Evolutionary conservation across 768 basidiomycete genomes (phyloP).

Genomic region (Tylopilus vinaceipallidus): DNA sequence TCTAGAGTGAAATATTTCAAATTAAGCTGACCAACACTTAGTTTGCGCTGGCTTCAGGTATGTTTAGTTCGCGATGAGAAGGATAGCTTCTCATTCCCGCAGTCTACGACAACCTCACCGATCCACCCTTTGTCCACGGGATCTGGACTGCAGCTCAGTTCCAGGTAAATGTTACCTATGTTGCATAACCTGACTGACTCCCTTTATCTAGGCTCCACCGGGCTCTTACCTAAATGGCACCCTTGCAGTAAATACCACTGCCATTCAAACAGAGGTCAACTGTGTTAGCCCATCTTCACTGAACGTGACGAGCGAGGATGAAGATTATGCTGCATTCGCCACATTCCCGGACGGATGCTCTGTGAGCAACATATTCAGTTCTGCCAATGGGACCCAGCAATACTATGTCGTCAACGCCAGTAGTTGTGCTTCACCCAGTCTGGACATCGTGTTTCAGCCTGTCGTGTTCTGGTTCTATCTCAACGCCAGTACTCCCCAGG

Average conservation of each 20-base stretch:
- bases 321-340: constrained; percentile 40
- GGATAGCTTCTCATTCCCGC: not conserved
- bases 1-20: not conserved
- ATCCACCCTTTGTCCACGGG: constrained; percentile 55
- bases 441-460: constrained; percentile 44
- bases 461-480: constrained; percentile 71
- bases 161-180: constrained; percentile 33
- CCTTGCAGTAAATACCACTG: constrained; percentile 51
- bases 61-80: not conserved
- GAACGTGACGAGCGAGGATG: constrained; percentile 19
- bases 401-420: constrained; percentile 46
- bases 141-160: constrained; percentile 59
- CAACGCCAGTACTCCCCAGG: constrained; percentile 36
- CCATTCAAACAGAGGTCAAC: constrained; percentile 41
- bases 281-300: constrained; percentile 43
- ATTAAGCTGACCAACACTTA: constrained; percentile 32
- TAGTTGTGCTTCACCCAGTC: constrained; percentile 28
- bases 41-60: constrained; percentile 32
- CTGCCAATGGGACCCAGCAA: constrained; percentile 40
- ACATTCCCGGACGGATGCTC: constrained; percentile 50
- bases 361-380: constrained; percentile 36
- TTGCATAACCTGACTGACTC: not conserved
- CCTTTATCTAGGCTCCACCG: constrained; percentile 40
- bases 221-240: constrained; percentile 49
- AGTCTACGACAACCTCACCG: constrained; percentile 41